These are phyloP conservation scores for Phytophthora podocarpi DNA, from an alignment of 352 stramenopile species.

Conservation along the genomic window DNA sequence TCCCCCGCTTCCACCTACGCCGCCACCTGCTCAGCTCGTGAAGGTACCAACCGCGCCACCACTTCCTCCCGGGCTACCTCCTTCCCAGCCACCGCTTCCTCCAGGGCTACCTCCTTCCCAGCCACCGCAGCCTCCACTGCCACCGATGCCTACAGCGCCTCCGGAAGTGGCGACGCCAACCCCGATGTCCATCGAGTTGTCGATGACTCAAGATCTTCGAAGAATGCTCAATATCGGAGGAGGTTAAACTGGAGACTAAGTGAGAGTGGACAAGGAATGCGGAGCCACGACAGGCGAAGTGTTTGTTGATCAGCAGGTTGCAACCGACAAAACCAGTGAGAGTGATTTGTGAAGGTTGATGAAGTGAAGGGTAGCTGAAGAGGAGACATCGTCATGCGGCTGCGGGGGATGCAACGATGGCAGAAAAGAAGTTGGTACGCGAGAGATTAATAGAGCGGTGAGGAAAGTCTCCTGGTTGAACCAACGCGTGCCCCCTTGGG, in stretches of 20 bases:
- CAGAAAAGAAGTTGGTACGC: conserved; percentile 13
- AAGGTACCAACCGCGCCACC: conserved; percentile 18
- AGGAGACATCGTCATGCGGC: neutral
- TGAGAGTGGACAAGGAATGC: neutral
- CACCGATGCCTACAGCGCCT: conserved; percentile 36
- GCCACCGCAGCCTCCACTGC: conserved; percentile 33
- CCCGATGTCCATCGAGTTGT: conserved; percentile 63
- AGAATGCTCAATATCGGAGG: conserved; percentile 83
- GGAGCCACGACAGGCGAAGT: neutral
- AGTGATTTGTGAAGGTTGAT: conserved; percentile 2
- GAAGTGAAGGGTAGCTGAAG: neutral
- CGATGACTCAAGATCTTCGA: conserved; percentile 81
- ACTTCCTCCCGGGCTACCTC: conserved; percentile 23
- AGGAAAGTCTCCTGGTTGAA: conserved; percentile 19
- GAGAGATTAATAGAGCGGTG: conserved; percentile 23
- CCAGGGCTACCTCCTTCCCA: conserved; percentile 18
- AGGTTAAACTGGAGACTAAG: conserved; percentile 22
- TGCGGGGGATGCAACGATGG: neutral
- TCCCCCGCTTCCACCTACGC: conserved; percentile 27
- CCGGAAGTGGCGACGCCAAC: conserved; percentile 33
- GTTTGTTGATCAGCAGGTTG: no score
- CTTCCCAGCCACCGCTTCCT: conserved; percentile 29
- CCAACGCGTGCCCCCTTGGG: neutral
- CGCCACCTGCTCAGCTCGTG: conserved; percentile 18
- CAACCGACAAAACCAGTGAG: neutral